Evolutionary conservation across 2,329 filamentous ascomycete genomes (phyloP).

Genomic region (Sclerotinia sclerotiorum): DNA sequence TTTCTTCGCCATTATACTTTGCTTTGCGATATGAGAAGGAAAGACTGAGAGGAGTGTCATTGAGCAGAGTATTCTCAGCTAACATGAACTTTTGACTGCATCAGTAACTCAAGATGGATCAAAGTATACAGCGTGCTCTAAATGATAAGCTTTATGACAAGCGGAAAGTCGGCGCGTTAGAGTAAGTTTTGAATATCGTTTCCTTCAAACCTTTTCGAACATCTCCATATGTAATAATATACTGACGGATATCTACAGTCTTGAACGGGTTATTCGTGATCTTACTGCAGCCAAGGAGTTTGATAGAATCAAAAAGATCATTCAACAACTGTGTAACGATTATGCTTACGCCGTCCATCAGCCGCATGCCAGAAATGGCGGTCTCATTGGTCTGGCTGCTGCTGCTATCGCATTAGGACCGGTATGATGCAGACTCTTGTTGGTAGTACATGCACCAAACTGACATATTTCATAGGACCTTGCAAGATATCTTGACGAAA

Average conservation of each 20-base stretch:
- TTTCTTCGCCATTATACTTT: slow-evolving; percentile 13
- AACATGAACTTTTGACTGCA: background rate
- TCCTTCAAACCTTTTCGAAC: background rate
- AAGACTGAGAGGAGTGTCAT: slow-evolving; percentile 4
- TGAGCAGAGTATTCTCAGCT: slow-evolving; percentile 14
- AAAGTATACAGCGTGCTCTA: slow-evolving; percentile 81
- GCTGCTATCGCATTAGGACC: slow-evolving; percentile 92
- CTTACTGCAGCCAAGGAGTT: slow-evolving; percentile 75
- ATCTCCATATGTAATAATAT: background rate
- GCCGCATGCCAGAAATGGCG: slow-evolving; percentile 93
- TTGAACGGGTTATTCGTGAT: slow-evolving; percentile 88
- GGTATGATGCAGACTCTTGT: slow-evolving; percentile 49
- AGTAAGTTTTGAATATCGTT: slow-evolving; percentile 60
- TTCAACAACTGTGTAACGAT: slow-evolving; percentile 95
- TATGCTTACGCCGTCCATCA: slow-evolving; percentile 97
- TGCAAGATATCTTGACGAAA: slow-evolving; percentile 85
- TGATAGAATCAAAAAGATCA: slow-evolving; percentile 78
- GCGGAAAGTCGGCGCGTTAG: slow-evolving; percentile 91
- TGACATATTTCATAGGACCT: slow-evolving; percentile 63
- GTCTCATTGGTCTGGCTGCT: slow-evolving; percentile 90
- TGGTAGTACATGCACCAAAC: slow-evolving; percentile 21
- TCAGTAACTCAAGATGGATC: slow-evolving; percentile 64
- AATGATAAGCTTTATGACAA: slow-evolving; percentile 99
- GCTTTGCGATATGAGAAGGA: slow-evolving; percentile 21
- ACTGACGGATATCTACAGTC: slow-evolving; percentile 50